These are phyloP conservation scores for Proliferodiscus dingleyae DNA, from an alignment of 2,329 filamentous ascomycete species.

Conservation along the genomic window DNA sequence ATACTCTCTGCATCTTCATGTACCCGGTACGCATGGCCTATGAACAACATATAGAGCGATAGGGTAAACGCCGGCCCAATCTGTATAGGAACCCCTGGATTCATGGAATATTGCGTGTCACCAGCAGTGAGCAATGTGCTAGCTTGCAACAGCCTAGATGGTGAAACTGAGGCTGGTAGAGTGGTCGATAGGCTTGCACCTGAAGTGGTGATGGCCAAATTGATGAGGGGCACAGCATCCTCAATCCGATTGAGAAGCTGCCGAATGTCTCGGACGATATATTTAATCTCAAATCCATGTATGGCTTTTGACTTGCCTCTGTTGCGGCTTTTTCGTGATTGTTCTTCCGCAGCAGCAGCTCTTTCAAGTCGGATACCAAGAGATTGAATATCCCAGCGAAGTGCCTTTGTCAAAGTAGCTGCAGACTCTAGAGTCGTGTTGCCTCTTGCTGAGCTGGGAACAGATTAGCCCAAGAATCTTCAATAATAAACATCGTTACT, in stretches of 20 bases:
- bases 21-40: conserved; percentile 61
- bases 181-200: conserved; percentile 80
- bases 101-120: conserved; percentile 73
- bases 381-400: conserved; percentile 77
- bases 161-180: conserved; percentile 77
- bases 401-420: conserved; percentile 72
- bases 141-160: conserved; percentile 84
- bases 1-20: conserved; percentile 27
- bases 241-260: conserved; percentile 74
- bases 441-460: conserved; percentile 58
- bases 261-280: conserved; percentile 72
- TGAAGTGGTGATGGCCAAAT: conserved; percentile 89
- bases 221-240: conserved; percentile 85
- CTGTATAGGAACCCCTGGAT: conserved; percentile 62
- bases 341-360: conserved; percentile 61
- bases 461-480: conserved; percentile 31
- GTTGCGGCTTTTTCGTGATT: conserved; percentile 37
- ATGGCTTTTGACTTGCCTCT: conserved; percentile 47
- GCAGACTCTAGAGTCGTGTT: conserved; percentile 81
- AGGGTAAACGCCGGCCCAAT: conserved; percentile 83
- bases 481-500: conserved; percentile 23
- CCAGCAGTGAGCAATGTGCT: conserved; percentile 86
- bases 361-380: conserved; percentile 71
- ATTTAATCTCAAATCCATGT: conserved; percentile 59
- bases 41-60: conserved; percentile 93